These are phyloP conservation scores for Danielozyma ontarioensis DNA, from an alignment of 805 yeast genomes.

Conservation along the genomic window DNA sequence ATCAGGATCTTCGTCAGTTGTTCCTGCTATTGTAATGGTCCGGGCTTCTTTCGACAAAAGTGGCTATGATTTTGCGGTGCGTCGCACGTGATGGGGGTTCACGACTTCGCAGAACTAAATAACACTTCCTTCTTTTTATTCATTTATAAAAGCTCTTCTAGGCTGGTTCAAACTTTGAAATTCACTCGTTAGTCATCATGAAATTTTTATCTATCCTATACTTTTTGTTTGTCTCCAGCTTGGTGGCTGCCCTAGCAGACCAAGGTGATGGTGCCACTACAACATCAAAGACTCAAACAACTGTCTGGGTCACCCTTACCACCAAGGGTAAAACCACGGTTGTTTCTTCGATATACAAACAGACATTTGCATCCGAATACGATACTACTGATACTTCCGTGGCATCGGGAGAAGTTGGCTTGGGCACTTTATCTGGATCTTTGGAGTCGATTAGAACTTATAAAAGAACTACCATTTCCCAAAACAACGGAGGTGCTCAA, in stretches of 20 bases:
- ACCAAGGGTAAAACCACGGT: constrained; percentile 23
- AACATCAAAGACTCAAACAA: constrained; percentile 16
- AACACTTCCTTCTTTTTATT: not conserved
- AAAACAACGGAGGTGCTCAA: constrained; percentile 7
- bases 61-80: no score
- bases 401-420: constrained; percentile 24
- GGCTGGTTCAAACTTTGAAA: no score
- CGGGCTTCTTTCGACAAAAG: no score
- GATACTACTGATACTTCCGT: constrained; percentile 13
- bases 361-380: constrained; percentile 21
- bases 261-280: constrained; percentile 12
- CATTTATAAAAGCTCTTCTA: no score
- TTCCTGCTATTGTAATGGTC: no score
- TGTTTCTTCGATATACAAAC: constrained; percentile 17
- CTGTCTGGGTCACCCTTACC: constrained; percentile 32
- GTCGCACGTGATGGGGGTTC: no score
- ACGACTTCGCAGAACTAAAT: no score
- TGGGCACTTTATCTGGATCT: constrained; percentile 22
- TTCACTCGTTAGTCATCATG: not conserved
- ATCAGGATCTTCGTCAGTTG: no score
- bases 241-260: constrained; percentile 11
- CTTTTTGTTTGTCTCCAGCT: not conserved
- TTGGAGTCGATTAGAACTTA: constrained; percentile 30
- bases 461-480: constrained; percentile 18
- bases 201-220: not conserved